phyloP scores from a whole-genome alignment of 2,329 filamentous ascomycete species.

The Ophiostoma perfectum region DNA sequence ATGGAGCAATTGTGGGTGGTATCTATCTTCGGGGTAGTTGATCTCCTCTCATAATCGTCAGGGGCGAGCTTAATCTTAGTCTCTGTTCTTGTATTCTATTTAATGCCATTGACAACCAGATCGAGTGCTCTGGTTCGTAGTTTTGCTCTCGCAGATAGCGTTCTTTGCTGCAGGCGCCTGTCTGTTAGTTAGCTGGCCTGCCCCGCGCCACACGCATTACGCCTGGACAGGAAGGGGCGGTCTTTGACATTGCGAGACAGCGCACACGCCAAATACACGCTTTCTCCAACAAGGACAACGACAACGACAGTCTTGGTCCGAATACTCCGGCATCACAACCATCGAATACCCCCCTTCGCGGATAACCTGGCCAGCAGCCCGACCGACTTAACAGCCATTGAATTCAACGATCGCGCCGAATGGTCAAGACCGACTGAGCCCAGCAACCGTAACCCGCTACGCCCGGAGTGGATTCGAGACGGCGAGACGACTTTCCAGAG shows the following conservation, averaged over 20 bases:
- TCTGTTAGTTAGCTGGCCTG: slow-evolving; percentile 15
- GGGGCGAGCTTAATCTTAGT: background rate
- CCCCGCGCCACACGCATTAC: slow-evolving; percentile 20
- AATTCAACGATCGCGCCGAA: background rate
- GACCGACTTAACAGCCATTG: background rate
- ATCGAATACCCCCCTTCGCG: background rate
- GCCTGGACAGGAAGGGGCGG: slow-evolving; percentile 13
- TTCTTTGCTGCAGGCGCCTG: slow-evolving; percentile 3
- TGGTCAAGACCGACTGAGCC: background rate
- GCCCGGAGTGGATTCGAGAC: background rate
- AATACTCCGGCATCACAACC: slow-evolving; percentile 2
- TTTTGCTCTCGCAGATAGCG: no score
- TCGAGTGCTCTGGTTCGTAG: no score
- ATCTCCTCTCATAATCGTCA: background rate
- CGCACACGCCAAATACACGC: slow-evolving; percentile 8
- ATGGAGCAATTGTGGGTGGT: slow-evolving; percentile 16
- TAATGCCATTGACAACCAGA: background rate
- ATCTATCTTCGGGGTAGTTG: background rate
- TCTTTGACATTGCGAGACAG: background rate
- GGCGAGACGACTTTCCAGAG: background rate
- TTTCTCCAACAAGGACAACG: background rate
- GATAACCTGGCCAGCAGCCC: background rate
- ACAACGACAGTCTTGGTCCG: background rate
- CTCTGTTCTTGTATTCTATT: background rate
- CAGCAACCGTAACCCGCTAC: background rate